These are phyloP conservation scores for Lathyrus tuberosus DNA, from an alignment of 306 rosid species.

Conservation along the genomic window DNA sequence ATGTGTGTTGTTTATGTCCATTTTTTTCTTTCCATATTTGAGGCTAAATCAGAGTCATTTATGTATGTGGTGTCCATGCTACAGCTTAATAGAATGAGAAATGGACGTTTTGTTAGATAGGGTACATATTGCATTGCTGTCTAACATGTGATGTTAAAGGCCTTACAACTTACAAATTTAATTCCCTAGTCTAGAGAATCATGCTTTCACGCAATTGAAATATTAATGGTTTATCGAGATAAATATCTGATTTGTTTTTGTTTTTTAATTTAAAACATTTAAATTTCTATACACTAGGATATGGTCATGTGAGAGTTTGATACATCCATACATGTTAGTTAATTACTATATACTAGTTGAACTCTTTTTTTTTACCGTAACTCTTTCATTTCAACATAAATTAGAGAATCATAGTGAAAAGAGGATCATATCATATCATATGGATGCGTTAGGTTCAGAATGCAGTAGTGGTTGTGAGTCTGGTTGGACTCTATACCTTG, in stretches of 20 bases:
- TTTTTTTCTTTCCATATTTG: slow-evolving; percentile 40
- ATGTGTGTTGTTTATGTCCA: slow-evolving; percentile 31
- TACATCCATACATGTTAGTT: neutral
- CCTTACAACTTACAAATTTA: neutral
- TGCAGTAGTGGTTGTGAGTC: slow-evolving; percentile 93
- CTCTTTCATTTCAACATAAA: slow-evolving; percentile 43
- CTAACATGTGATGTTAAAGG: neutral
- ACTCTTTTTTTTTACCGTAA: slow-evolving; percentile 24
- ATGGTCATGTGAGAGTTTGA: slow-evolving; percentile 23
- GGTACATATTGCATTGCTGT: neutral
- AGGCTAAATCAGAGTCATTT: neutral
- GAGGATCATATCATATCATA: slow-evolving; percentile 7
- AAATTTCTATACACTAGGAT: neutral
- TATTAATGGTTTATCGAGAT: no score
- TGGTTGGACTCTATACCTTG: slow-evolving; percentile 96
- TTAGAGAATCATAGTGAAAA: slow-evolving; percentile 36
- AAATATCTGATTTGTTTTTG: no score
- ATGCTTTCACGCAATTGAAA: no score
- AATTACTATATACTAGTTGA: neutral
- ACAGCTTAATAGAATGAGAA: neutral
- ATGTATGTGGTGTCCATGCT: neutral
- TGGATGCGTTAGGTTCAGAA: slow-evolving; percentile 71
- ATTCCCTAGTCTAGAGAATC: no score
- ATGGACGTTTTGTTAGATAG: neutral
- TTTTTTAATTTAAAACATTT: no score